A percentile compares a stretch with the other conserved stretches of the same genome.
Conservation (phyloP, 441 rosid genomes). For the Populus tomentosa region DNA sequence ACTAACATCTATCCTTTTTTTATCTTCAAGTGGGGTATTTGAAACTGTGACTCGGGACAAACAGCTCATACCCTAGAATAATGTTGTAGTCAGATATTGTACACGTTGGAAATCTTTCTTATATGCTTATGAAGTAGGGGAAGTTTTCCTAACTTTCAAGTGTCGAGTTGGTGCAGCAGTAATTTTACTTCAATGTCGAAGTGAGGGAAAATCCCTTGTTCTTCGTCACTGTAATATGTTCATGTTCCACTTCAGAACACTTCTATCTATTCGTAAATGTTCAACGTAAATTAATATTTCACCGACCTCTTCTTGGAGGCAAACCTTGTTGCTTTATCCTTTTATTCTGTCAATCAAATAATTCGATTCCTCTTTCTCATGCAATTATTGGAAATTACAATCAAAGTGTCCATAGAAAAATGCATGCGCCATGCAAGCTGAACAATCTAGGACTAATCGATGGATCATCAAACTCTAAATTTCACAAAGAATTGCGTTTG, state of each 20-base stretch:
- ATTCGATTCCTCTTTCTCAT: neutral
- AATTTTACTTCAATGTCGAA: neutral
- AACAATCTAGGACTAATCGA: no score
- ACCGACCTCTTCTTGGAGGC: neutral
- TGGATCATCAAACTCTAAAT: no score
- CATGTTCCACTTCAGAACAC: neutral
- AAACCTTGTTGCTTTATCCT: neutral
- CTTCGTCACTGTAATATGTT: neutral
- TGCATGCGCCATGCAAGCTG: no score
- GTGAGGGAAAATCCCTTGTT: neutral
- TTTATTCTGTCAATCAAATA: neutral
- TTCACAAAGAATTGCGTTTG: no score
- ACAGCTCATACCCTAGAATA: neutral
- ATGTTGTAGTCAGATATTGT: neutral
- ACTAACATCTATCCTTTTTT: neutral
- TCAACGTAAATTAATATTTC: neutral
- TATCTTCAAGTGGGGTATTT: neutral
- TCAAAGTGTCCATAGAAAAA: no score
- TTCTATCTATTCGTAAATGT: neutral
- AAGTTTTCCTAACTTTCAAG: neutral
- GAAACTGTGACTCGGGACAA: neutral
- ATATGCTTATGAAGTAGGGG: neutral
- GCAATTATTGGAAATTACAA: neutral
- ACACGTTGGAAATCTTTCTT: neutral
- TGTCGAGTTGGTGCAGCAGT: neutral